Conservation (phyloP, 805 yeast genomes). For the Cyberlindnera euphorbiae region DNA sequence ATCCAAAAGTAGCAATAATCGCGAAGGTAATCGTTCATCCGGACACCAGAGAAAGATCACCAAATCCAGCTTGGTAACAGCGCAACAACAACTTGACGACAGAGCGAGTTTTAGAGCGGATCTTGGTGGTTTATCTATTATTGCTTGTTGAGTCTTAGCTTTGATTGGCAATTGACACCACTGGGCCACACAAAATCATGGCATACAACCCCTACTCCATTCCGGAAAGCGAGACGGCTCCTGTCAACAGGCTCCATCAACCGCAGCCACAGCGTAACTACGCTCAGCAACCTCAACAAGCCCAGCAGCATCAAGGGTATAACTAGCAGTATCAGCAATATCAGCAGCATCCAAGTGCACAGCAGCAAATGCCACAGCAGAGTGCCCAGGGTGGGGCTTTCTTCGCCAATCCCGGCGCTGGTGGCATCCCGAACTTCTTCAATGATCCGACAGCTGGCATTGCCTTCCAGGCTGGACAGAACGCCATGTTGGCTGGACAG, state of each 20-base stretch:
- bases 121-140: no score
- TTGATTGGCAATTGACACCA: no score
- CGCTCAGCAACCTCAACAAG: constrained; percentile 15
- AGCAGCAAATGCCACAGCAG: constrained; percentile 24
- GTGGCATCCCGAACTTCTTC: constrained; percentile 41
- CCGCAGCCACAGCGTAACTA: constrained; percentile 26
- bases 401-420: constrained; percentile 9
- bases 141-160: no score
- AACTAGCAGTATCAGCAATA: constrained; percentile 9
- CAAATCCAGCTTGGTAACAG: no score
- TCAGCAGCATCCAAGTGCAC: constrained; percentile 9
- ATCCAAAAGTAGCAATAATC: no score
- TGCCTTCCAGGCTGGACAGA: constrained; percentile 85
- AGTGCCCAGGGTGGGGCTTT: constrained; percentile 7
- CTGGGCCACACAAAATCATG: no score
- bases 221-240: constrained; percentile 16
- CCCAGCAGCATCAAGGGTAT: no score
- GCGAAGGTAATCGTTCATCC: no score
- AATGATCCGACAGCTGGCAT: constrained; percentile 76
- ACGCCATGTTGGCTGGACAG: constrained; percentile 77
- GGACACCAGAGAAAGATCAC: no score
- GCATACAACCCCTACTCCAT: constrained; percentile 46
- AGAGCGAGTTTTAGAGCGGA: no score
- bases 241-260: constrained; percentile 20
- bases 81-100: no score